Base-by-base conservation (phyloP, 192 early-diverging fungal genomes). In the Chytriomyces sp. region DNA sequence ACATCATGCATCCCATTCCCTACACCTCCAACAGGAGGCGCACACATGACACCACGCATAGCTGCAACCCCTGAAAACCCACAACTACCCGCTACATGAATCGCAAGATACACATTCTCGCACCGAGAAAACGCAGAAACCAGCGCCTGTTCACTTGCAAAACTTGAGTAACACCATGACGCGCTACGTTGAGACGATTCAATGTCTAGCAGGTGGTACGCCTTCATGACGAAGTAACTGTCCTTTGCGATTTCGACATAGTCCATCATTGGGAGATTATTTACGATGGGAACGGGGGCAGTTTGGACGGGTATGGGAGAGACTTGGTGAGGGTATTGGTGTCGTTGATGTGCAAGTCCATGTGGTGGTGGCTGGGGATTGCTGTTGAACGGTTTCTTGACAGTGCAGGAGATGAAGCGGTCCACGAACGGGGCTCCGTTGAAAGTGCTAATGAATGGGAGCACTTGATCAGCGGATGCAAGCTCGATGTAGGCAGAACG, bases 201-300 rank as follows among this genome's bases (percentile, higher is more conserved):
- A 13, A 73, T 62, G 61, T 73, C 71, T 6, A 10, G 9, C 26
- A 43, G 59, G 13, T 26, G 13, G 45, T 44, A 62, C 5, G 71
- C 18, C 44, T 73, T 73, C 26, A 73, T 60, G 61, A 73, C 62
- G 45, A 73, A 73, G 13, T 23, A 63, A 43, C 71, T 53, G 60
- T 28, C 45, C n/a, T 28, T 53, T 20, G 50, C 10, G 28, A 45
- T 16, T 48, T 26, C 8, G 8, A 11, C 43, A 7, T 13, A 16
- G 67, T 18, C 13, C 8, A 43, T 18, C 11, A 46, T 48, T 3
- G 43, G 28, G 5, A 45, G 47, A 11, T 26, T 68, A 45, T 26
- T 50, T 43, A 28, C 26, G 26, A 24, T 67, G 44, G 18, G 8
- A 45, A 67, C 45, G 6, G 66, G 35, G 45, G 18, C 13, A 44